Conservation (phyloP, 2,329 filamentous ascomycete genomes). For the Trematosphaeria pertusa region DNA sequence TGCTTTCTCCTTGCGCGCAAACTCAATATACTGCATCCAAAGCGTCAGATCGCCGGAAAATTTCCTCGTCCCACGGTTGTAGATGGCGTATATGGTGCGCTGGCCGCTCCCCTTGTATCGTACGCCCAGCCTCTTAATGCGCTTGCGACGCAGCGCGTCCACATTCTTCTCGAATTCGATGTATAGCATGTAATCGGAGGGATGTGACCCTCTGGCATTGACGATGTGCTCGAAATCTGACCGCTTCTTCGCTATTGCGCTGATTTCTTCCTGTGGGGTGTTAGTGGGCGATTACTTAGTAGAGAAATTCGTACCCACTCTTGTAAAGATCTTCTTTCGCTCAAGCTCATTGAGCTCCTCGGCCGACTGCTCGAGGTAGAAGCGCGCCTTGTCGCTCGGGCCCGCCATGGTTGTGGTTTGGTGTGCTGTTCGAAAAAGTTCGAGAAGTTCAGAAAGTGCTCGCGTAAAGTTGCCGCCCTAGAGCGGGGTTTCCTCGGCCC, state of each 20-base stretch:
- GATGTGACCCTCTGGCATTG: constrained; percentile 74
- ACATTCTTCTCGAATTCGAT: constrained; percentile 72
- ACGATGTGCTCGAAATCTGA: constrained; percentile 93
- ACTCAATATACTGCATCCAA: constrained; percentile 91
- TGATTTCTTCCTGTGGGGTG: constrained; percentile 95
- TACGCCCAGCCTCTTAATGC: constrained; percentile 80
- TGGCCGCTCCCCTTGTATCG: constrained; percentile 75
- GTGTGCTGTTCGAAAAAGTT: constrained; percentile 29
- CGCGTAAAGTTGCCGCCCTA: constrained; percentile 24
- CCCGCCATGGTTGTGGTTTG: constrained; percentile 68
- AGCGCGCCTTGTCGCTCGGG: constrained; percentile 91
- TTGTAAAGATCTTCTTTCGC: constrained; percentile 87
- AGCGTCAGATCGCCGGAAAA: constrained; percentile 82
- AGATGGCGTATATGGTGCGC: constrained; percentile 84
- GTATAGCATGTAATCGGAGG: constrained; percentile 84
- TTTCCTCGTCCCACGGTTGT: constrained; percentile 83
- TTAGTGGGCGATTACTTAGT: constrained; percentile 18
- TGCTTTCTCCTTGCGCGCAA: constrained; percentile 71
- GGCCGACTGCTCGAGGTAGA: constrained; percentile 90
- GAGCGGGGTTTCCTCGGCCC: constrained; percentile 3
- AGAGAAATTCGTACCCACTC: constrained; percentile 57
- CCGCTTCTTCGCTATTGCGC: constrained; percentile 84
- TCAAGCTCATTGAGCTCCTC: constrained; percentile 93
- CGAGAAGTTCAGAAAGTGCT: constrained; percentile 18
- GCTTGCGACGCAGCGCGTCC: constrained; percentile 80